Conservation (phyloP, 352 stramenopile species). For the Thalassiosira livingstoniorum region DNA sequence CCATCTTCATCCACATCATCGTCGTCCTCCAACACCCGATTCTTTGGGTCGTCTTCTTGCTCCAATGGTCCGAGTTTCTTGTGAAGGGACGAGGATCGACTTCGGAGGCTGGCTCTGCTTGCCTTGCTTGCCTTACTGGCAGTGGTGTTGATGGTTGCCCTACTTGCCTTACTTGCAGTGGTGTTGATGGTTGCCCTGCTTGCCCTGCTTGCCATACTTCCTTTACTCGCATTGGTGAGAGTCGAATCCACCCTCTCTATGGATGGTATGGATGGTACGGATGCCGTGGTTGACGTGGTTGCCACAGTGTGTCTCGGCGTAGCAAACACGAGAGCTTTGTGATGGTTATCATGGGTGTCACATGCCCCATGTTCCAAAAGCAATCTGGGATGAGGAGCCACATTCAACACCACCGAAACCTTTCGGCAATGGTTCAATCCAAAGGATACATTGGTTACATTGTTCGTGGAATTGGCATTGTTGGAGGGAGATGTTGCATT, state of each 20-base stretch:
- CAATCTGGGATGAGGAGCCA: conserved; percentile 36
- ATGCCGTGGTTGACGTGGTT: too few relatives aligned
- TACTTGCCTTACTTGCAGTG: background rate
- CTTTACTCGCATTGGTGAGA: too few relatives aligned
- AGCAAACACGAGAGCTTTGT: background rate
- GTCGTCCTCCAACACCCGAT: conserved; percentile 5
- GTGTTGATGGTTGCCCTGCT: background rate
- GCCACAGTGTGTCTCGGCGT: too few relatives aligned
- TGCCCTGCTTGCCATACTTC: background rate
- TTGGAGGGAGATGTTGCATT: background rate
- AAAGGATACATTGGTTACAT: conserved; percentile 1
- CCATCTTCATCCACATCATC: conserved; percentile 47
- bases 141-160: background rate
- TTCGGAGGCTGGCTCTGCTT: background rate
- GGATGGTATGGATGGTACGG: too few relatives aligned
- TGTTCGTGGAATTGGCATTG: background rate
- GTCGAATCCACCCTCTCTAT: too few relatives aligned
- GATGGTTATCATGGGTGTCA: background rate
- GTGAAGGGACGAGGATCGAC: background rate
- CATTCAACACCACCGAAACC: conserved; percentile 57
- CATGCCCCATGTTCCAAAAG: background rate
- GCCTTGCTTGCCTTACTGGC: background rate
- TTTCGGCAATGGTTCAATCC: conserved; percentile 41
- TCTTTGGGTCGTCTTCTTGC: conserved; percentile 10
- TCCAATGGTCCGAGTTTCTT: background rate